Conservation (phyloP, 352 stramenopile genomes). For the Saprolegnia diclina region DNA sequence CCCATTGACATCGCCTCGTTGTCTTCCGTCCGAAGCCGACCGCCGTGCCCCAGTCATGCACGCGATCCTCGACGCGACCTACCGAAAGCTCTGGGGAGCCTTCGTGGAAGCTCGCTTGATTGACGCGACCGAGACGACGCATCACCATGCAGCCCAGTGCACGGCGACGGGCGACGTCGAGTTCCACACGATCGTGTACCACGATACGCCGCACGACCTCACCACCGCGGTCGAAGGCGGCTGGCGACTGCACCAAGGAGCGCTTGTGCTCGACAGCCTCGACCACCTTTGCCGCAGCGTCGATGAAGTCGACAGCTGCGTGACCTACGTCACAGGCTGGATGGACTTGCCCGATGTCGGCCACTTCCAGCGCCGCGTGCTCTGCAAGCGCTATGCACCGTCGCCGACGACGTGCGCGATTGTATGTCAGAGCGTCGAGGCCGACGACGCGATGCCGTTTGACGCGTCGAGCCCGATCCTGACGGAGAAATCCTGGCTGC, state of each 20-base stretch:
- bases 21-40: neutral
- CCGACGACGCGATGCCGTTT: neutral
- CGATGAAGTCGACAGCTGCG: neutral
- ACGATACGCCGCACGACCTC: neutral
- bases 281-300: neutral
- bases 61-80: neutral
- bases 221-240: neutral
- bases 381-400: conserved; percentile 8
- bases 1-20: neutral
- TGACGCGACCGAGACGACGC: neutral
- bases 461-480: neutral
- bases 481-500: neutral
- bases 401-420: neutral
- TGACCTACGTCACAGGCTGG: neutral
- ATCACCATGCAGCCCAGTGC: neutral
- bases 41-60: neutral
- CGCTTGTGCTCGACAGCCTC: neutral
- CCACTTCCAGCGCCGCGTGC: neutral
- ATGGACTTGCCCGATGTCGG: neutral
- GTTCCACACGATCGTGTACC: neutral
- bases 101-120: neutral
- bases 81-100: neutral
- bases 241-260: neutral
- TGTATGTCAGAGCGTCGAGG: neutral
- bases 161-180: neutral